A percentile compares a stretch with the other conserved stretches of the same genome.
phyloP scores from a whole-genome alignment of 768 basidiomycete genomes.

The Cystobasidium ongulense region DNA sequence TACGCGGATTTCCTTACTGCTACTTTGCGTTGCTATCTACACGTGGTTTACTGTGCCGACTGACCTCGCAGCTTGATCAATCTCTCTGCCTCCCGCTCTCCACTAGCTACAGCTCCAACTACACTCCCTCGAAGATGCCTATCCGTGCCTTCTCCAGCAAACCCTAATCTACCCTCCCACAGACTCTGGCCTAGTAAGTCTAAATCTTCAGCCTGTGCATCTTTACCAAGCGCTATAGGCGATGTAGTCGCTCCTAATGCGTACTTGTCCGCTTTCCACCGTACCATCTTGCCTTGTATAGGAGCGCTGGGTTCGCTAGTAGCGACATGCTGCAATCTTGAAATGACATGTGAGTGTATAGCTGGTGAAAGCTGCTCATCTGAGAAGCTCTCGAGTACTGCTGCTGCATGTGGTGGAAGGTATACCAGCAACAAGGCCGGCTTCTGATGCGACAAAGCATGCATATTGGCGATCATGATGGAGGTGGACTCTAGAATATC shows the following conservation, averaged over 20 bases:
- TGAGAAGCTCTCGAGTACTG: background rate
- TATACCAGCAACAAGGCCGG: constrained; percentile 16
- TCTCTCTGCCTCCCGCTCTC: constrained; percentile 28
- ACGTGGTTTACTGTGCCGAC: no score
- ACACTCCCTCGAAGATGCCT: constrained; percentile 25
- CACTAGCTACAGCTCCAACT: constrained; percentile 26
- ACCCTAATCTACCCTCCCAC: constrained; percentile 21
- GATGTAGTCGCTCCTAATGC: constrained; percentile 24
- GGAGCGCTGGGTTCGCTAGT: background rate
- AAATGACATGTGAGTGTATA: background rate
- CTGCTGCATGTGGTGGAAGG: constrained; percentile 13
- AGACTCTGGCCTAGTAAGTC: background rate
- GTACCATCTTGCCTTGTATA: constrained; percentile 12
- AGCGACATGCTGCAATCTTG: background rate
- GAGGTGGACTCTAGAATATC: constrained; percentile 5
- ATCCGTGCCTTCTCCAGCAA: constrained; percentile 28
- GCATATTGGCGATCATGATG: constrained; percentile 30
- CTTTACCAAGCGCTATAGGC: constrained; percentile 18
- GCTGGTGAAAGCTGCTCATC: background rate
- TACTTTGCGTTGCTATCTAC: no score
- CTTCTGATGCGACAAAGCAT: background rate
- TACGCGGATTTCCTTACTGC: no score
- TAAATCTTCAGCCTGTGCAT: constrained; percentile 24
- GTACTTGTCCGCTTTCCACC: constrained; percentile 24
- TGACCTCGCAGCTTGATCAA: constrained; percentile 7